Percentiles rank a stretch among this genome's conserved stretches.
Conservation (phyloP, 768 basidiomycete genomes). For the Albatrellus ellisii region DNA sequence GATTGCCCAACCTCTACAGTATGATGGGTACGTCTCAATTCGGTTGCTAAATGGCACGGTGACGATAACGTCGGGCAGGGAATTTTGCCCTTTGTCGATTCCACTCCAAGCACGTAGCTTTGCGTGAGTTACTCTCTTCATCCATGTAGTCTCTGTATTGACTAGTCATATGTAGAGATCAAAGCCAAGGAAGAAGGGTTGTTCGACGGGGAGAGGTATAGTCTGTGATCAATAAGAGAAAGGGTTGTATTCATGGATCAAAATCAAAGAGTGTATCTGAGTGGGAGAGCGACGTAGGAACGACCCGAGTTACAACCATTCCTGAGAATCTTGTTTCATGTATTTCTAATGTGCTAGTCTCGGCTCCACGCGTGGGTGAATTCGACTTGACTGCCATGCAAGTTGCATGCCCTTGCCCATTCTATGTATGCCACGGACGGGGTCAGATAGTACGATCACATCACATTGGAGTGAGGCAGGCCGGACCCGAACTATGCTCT, state of each 20-base stretch:
- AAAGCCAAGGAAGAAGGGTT: slow-evolving; percentile 1
- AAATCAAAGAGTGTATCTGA: background rate
- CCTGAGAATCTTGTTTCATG: background rate
- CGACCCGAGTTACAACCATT: background rate
- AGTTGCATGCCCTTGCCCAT: no score
- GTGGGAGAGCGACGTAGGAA: no score
- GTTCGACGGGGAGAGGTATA: background rate
- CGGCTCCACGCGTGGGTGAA: no score
- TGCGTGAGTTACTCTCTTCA: slow-evolving; percentile 33
- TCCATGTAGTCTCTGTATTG: background rate
- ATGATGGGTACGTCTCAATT: slow-evolving; percentile 35
- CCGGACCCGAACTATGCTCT: no score
- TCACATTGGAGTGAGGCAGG: no score
- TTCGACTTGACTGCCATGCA: no score
- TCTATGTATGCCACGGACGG: no score
- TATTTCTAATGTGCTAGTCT: no score
- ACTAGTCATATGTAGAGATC: background rate
- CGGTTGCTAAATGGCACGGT: background rate
- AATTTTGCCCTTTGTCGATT: slow-evolving; percentile 51
- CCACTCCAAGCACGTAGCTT: slow-evolving; percentile 52
- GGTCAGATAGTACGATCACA: no score
- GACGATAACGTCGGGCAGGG: slow-evolving; percentile 19
- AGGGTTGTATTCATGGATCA: background rate
- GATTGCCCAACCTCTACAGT: slow-evolving; percentile 40
- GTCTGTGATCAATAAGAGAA: background rate